Percentiles rank a stretch among this genome's conserved stretches.
phyloP scores from a whole-genome alignment of 2,329 filamentous ascomycete genomes.

The Colletotrichum plurivorum region DNA sequence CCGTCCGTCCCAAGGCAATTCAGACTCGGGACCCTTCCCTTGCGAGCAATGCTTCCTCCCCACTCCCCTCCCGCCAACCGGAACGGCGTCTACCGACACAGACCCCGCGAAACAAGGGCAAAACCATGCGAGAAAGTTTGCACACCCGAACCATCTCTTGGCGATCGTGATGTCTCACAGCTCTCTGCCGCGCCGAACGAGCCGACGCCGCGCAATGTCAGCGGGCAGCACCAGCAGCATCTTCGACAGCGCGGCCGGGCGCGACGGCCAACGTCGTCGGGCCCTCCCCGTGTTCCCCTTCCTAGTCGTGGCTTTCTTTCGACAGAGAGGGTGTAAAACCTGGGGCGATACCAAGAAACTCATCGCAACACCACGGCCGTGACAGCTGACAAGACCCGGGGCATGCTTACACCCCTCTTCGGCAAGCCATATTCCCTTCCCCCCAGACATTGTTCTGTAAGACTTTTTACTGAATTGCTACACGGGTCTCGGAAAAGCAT shows the following conservation, averaged over 20 bases:
- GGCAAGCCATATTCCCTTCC: no score
- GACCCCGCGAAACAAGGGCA: constrained; percentile 3
- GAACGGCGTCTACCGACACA: background rate
- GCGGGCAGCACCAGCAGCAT: background rate
- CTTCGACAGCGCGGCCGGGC: background rate
- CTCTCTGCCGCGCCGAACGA: background rate
- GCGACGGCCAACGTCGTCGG: background rate
- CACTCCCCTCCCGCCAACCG: background rate
- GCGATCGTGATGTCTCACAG: constrained; percentile 5
- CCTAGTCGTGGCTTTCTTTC: no score
- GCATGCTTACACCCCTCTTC: no score
- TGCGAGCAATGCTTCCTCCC: background rate
- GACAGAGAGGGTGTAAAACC: no score
- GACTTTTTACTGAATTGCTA: no score
- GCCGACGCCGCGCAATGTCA: background rate
- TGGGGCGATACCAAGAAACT: background rate
- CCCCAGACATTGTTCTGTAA: no score
- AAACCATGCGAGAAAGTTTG: constrained; percentile 8
- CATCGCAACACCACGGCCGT: constrained; percentile 2
- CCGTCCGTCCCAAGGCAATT: background rate
- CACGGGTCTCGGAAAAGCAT: background rate
- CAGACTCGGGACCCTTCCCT: background rate
- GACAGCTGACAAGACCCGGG: background rate
- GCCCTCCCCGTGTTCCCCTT: background rate
- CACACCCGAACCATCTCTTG: background rate